Evolutionary conservation across 352 stramenopile genomes (phyloP), one percentile per base, ranked within the genome.

Genomic region (Chrysophaeum taylorii): DNA sequence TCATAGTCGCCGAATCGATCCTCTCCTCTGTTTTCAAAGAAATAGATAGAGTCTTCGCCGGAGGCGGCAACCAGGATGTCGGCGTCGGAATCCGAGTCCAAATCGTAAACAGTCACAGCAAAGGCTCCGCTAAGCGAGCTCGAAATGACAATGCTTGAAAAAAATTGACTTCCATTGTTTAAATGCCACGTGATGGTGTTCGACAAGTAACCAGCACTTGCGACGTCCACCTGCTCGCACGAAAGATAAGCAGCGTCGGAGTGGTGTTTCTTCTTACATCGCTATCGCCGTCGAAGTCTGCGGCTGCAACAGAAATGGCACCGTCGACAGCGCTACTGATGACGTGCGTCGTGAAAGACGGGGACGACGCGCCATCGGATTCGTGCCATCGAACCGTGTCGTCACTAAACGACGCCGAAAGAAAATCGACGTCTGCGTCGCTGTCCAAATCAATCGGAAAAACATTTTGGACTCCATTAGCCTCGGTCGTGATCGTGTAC

Each of bases 331-430:
- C n/a, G n/a, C n/a, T n/a, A n/a, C n/a, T n/a, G n/a, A n/a, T n/a
- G n/a, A n/a, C 48, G 25, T 21, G 48, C 25, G 18, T 60, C 18
- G 18, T 60, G 25, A 60, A 60, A 9, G 48, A 33, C 48, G 25
- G 18, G 48, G 18, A n/a, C n/a, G n/a, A n/a, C n/a, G n/a, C n/a
- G 18, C 48, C 48, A 25, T 60, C 48, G 48, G 25, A 33, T 25
- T 78, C 71, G 53, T 78, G 76, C 74, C 74, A 78, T 35, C 27
- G 52, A 18, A 78, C 70, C 9, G 53, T 43, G 1, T 70, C 68
- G 61, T 74, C 72, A 48, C 68, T 67, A 39, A 76, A 73, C 1
- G 67, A 74, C 36, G 72, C 72, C 23, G 39, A 57, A 9, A 70
- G 68, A 33, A 73, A 43, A 36, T 76, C 72, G 36, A 76, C 67